Evolutionary conservation across 331 rosid genomes (phyloP), one percentile per base, ranked within the genome.

Genomic region (Quercus phellos): DNA sequence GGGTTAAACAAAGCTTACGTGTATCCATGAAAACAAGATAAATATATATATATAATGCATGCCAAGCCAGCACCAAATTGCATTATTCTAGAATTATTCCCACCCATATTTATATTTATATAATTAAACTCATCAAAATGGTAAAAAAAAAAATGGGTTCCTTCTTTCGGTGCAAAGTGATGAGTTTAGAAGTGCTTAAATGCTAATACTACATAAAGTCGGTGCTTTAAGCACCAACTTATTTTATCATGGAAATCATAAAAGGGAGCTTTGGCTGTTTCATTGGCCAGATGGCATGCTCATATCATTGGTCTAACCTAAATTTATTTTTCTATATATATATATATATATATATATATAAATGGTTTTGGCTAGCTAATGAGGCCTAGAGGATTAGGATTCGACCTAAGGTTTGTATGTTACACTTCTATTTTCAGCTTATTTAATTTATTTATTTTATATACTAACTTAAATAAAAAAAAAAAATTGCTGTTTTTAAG

Each of bases 181-280:
- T 77, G 53, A 68, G 81, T 68, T 82, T 46, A 13, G 32, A 81
- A 77, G 21, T 68, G 68, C 7, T 30, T 6, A 81, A 77, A 18
- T 68, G 68, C 7, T 19, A 51, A 54, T 29, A 72, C 46, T 63
- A 67, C 73, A 51, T 77, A 43, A 69, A 72, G 84, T 80, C 79
- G 88, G 90, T 85, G 83, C 85, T 82, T 87, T 85, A 56, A 82
- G 68, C 86, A 38, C 74, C 86, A 74, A 81, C 69, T 70, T 60
- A 76, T 24, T 53, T 71, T 53, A 72, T 78, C 80, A 63, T 79
- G 80, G 83, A 84, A 84, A 84, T 74, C 87, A 87, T 55, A 78
- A 79, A 87, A 77, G 70, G 81, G 51, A 56, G 78, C 80, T 75
- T 84, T 77, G 77, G 68, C 54, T 66, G 43, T 79, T 78, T 55